Evolutionary conservation across 768 basidiomycete species (phyloP), one percentile per base, ranked within the genome.

Genomic region (Boletellus ananiceps): DNA sequence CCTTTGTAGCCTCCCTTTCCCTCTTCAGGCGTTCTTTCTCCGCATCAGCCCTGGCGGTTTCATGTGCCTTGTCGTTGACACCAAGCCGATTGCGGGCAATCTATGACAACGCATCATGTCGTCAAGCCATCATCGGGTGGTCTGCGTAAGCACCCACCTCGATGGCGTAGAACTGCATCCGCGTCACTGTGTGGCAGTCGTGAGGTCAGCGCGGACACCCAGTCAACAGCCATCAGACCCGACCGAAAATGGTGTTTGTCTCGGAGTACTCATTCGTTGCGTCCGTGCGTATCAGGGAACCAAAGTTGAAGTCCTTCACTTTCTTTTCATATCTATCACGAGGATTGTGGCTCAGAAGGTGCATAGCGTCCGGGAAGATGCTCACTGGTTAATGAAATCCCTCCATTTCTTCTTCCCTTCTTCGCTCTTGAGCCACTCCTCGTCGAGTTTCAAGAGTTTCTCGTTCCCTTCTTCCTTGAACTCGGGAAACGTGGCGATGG

Each of bases 231-330:
- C 40, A 32, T 14, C 18, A 15, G 49, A 45, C 23, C 64, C 79
- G 16, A 88, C 93, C 94, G 62, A 99, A 93, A 55, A 97, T 95
- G 6, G 93, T 89, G 72, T 98, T 99, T 29, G 75, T 79, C 74
- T 98, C 88, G 11, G 80, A 82, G 67, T 98, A 99, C 64, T 94
- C 92, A 48, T 80, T 75, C 41, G 72, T 74, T 33, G 86, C 78
- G 61, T 96, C 81, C 40, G 80, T 84, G 44, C 96, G 81, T 55
- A 99, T 86, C 57, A 99, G 74, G 2, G 91, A 97, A 16, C 96
- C 96, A 70, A 97, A 97, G 76, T 98, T 98, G 71, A 87, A 91
- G 57, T 97, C 93, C 61, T 88, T 86, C 46, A 98, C 74, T 62
- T 86, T 88, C 50, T 87, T 84, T 71, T 95, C 88, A 71, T 94